These are phyloP conservation scores for Singerocomus inundabilis DNA, from an alignment of 1,284 basidiomycete species.

Conservation along the genomic window DNA sequence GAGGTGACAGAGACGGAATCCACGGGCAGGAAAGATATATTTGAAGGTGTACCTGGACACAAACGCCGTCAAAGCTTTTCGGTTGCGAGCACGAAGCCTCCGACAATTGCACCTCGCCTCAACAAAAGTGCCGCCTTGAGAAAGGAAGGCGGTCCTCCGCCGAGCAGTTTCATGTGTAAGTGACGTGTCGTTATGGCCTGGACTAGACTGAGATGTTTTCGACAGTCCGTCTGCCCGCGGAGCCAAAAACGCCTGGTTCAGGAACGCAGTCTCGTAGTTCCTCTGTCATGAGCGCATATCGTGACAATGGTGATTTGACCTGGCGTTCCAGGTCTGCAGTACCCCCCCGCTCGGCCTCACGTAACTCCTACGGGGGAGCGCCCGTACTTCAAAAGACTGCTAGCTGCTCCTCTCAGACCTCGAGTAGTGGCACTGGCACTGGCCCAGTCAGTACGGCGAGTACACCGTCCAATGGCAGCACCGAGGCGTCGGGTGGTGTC, in stretches of 20 bases:
- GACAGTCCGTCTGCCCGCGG: conserved; percentile 42
- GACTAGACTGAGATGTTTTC: conserved; percentile 1
- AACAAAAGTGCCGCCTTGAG: conserved; percentile 72
- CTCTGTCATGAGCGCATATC: conserved; percentile 35
- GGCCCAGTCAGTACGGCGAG: conserved; percentile 30
- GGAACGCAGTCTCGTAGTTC: conserved; percentile 41
- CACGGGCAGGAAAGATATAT: conserved; percentile 40
- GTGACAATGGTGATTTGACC: conserved; percentile 14
- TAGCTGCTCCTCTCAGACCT: conserved; percentile 30
- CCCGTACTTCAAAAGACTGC: conserved; percentile 13
- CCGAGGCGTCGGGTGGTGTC: conserved; percentile 20
- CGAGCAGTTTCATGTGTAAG: conserved; percentile 67
- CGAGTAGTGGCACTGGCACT: conserved; percentile 29
- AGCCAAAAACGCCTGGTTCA: conserved; percentile 41
- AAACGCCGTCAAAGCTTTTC: conserved; percentile 71
- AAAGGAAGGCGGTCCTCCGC: conserved; percentile 46
- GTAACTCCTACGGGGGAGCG: conserved; percentile 15
- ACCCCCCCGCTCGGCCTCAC: conserved; percentile 30
- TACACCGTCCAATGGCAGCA: conserved; percentile 18
- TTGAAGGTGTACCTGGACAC: conserved; percentile 79
- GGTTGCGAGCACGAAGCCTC: conserved; percentile 61
- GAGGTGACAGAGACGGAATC: conserved; percentile 35
- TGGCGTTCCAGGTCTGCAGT: conserved; percentile 25
- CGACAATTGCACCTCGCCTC: conserved; percentile 60
- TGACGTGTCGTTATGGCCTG: neutral